A percentile compares a stretch with the other conserved stretches of the same genome.
Evolutionary conservation across 1,284 basidiomycete genomes (phyloP).

Genomic region (Jaminaea rosea): DNA sequence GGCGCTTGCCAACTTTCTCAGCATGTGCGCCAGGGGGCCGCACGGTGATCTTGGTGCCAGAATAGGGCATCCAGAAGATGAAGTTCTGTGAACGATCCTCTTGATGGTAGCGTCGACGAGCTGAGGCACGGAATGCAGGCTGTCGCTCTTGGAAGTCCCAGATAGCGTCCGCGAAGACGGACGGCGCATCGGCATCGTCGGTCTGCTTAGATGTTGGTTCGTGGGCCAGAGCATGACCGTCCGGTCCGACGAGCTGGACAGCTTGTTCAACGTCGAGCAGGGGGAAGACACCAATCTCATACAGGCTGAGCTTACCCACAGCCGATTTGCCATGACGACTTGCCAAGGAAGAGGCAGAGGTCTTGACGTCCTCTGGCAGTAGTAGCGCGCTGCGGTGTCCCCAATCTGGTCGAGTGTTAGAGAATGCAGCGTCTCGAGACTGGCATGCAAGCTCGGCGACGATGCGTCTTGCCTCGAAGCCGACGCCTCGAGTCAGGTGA

Average conservation of each 20-base stretch:
- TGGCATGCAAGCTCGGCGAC: conserved; percentile 20
- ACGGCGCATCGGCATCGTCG: conserved; percentile 13
- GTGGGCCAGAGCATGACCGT: no score
- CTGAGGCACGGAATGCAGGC: conserved; percentile 2
- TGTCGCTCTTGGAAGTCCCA: conserved; percentile 28
- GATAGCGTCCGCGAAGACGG: conserved; percentile 27
- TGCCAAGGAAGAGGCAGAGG: conserved; percentile 21
- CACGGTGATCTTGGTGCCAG: conserved; percentile 26
- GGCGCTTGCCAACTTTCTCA: conserved; percentile 16
- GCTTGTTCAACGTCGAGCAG: conserved; percentile 44
- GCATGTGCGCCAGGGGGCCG: conserved; percentile 18
- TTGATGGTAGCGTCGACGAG: conserved; percentile 13
- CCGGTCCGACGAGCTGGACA: conserved; percentile 22
- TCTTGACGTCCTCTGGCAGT: conserved; percentile 29
- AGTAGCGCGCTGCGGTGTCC: conserved; percentile 27
- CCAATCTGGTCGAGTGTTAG: conserved; percentile 15
- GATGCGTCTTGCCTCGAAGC: conserved; percentile 26
- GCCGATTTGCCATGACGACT: conserved; percentile 19
- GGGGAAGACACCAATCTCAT: conserved; percentile 43
- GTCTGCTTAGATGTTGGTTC: conserved; percentile 4
- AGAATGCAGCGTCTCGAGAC: background rate
- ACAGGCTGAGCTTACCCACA: conserved; percentile 16
- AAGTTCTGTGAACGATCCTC: conserved; percentile 39
- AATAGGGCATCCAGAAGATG: conserved; percentile 46
- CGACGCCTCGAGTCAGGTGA: conserved; percentile 26